Evolutionary conservation across 306 rosid species (phyloP).

Genomic region (Cucurbita argyrosperma): DNA sequence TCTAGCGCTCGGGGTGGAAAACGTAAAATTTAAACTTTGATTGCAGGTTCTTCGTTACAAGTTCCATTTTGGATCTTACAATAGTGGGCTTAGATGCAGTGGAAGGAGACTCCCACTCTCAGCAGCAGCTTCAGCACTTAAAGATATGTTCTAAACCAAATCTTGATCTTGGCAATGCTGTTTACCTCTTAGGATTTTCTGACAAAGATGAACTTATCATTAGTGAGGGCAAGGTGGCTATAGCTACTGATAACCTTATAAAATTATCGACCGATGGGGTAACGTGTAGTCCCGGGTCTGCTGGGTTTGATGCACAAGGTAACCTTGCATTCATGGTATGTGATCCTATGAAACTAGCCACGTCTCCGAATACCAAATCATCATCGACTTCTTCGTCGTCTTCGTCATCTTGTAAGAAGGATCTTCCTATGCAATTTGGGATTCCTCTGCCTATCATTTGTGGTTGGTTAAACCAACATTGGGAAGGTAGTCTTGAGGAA

Average conservation of each 20-base stretch:
- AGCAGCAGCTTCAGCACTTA: constrained; percentile 58
- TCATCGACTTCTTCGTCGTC: constrained; percentile 71
- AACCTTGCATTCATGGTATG: constrained; percentile 95
- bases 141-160: constrained; percentile 69
- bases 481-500: constrained; percentile 97
- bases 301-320: constrained; percentile 87
- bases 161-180: constrained; percentile 74
- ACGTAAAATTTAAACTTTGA: background rate
- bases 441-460: constrained; percentile 78
- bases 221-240: constrained; percentile 89
- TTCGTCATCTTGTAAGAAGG: constrained; percentile 76
- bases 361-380: constrained; percentile 80
- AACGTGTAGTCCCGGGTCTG: constrained; percentile 80
- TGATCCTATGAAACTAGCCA: constrained; percentile 94
- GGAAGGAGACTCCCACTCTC: constrained; percentile 75
- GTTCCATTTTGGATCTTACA: constrained; percentile 93
- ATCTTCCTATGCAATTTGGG: constrained; percentile 79
- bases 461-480: constrained; percentile 96
- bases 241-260: constrained; percentile 92
- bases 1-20: background rate
- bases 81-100: constrained; percentile 78
- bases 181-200: constrained; percentile 75
- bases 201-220: constrained; percentile 60
- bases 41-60: constrained; percentile 90
- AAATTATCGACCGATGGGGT: constrained; percentile 80